Evolutionary conservation across 202 grass and related monocot species (phyloP), one percentile per base, ranked within the genome.

Genomic region (Schoenoplectus triqueter): DNA sequence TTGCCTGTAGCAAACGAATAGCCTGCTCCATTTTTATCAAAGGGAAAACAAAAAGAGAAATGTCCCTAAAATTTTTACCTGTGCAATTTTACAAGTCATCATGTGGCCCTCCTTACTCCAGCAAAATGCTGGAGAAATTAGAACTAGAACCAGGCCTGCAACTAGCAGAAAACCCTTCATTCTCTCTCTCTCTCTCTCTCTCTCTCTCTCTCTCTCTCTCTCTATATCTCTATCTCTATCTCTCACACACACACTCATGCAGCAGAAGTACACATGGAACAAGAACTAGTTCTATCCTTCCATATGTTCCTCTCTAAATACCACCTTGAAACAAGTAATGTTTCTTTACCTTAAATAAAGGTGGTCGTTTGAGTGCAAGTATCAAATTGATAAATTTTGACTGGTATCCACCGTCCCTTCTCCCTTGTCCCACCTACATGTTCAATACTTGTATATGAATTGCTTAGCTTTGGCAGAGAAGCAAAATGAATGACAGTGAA

Each of bases 71-170:
- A 54, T 2, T 57, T 77, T 57, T 80, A 94, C 94, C 92, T 97
- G 94, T 0, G 95, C 95, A 81, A 97, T 97, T 56, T 83, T 87
- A 87, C 95, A 97, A 4, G 92, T 95, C 17, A 97, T 78, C 84
- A 84, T 85, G 82, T 97, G 95, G 0, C 92, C 95, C 76, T 97
- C 95, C 20, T 92, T 89, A 92, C 95, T 95, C 95, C 92, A 97
- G 0, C 89, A 87, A 60, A 44, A 54, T 2, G 46, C 89, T 62
- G 21, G 86, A 19, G 92, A 75, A 70, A 71, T 74, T 65, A 69
- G 89, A 17, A 81, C 73, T 8, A 92, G 80, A 13, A 87, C 69
- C 86, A 87, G 14, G 6, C 50, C 82, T 72, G 70, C 44, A 39
- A 69, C 22, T 68, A 72, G 31, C 49, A 86, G 40, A 44, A 70